Evolutionary conservation across 768 basidiomycete genomes (phyloP), one percentile per base, ranked within the genome.

Genomic region (Exsudoporus frostii): DNA sequence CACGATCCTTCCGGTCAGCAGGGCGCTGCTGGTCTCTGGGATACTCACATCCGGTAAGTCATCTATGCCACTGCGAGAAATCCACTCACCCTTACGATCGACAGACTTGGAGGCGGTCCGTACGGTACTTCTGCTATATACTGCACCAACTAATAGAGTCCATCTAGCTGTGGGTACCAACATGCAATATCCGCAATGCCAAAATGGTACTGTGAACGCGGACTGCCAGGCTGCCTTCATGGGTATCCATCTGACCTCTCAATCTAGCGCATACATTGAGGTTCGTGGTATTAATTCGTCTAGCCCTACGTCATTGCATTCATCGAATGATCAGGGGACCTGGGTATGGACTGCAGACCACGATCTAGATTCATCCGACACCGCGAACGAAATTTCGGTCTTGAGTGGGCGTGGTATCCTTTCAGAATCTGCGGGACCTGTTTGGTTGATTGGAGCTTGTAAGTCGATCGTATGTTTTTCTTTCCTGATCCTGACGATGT

Each of bases 341-440:
- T 91, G 88, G 90, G 79, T 88, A 4, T 92, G 90, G 90, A 71
- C 80, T 7, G 87, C 89, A 10, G 90, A 92, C 59, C 90, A 92
- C 59, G 63, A 65, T 30, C 4, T 65, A 7, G 83, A 88, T 53
- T 70, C 10, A 22, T 1, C 86, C 22, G 81, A 84, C 48, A 69
- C 71, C 6, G 61, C 74, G 29, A 72, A 73, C n/a, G 80, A 82
- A 55, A 67, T 83, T 38, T 76, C 79, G 1, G 56, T 87, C 19
- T 91, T 71, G 52, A 79, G 78, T 32, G 90, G 86, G 1, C 79
- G 90, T 20, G 90, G 90, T 6, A 79, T 91, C 27, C 73, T 89
- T 27, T 86, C 85, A 0, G 81, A 91, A 64, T 86, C 85, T 5
- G 71, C 73, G n/a, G 89, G 89, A 1, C 89, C 90, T 0, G 86